phyloP scores from a whole-genome alignment of 2,329 filamentous ascomycete genomes.

The Orbilia brochopaga region DNA sequence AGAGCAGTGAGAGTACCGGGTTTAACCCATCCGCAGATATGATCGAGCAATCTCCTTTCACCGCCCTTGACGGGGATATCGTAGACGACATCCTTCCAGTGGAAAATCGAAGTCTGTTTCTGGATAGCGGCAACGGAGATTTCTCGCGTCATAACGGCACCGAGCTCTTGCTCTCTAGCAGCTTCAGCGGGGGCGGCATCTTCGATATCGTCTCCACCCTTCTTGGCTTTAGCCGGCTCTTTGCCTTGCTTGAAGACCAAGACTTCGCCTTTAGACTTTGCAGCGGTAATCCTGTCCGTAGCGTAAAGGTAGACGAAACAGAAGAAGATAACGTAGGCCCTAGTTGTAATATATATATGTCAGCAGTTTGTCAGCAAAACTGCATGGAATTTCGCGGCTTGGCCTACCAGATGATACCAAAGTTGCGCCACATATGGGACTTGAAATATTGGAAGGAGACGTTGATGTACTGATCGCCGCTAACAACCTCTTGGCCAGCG shows the following conservation, averaged over 20 bases:
- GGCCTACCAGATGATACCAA: conserved; percentile 72
- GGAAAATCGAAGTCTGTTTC: conserved; percentile 75
- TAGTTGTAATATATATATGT: conserved; percentile 4
- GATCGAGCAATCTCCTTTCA: conserved; percentile 65
- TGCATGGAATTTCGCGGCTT: background rate
- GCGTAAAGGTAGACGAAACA: conserved; percentile 68
- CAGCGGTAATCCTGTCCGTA: conserved; percentile 68
- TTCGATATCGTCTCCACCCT: conserved; percentile 59
- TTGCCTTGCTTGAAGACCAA: conserved; percentile 74
- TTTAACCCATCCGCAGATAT: conserved; percentile 74
- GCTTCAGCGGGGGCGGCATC: conserved; percentile 54
- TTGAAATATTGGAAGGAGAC: conserved; percentile 66
- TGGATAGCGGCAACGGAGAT: conserved; percentile 61
- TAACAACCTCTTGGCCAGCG: conserved; percentile 63
- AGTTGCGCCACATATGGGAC: conserved; percentile 70
- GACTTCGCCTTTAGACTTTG: conserved; percentile 78
- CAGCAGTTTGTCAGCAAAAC: background rate
- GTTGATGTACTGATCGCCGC: conserved; percentile 66
- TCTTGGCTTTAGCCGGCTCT: conserved; percentile 58
- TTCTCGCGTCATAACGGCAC: conserved; percentile 55
- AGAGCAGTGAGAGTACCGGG: conserved; percentile 78
- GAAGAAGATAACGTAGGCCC: conserved; percentile 62
- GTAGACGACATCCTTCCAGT: conserved; percentile 86
- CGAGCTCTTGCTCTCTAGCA: conserved; percentile 50
- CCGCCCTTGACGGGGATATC: conserved; percentile 68